These are phyloP conservation scores for Nicotiana paniculata DNA, from an alignment of 257 asterid species.

Conservation along the genomic window DNA sequence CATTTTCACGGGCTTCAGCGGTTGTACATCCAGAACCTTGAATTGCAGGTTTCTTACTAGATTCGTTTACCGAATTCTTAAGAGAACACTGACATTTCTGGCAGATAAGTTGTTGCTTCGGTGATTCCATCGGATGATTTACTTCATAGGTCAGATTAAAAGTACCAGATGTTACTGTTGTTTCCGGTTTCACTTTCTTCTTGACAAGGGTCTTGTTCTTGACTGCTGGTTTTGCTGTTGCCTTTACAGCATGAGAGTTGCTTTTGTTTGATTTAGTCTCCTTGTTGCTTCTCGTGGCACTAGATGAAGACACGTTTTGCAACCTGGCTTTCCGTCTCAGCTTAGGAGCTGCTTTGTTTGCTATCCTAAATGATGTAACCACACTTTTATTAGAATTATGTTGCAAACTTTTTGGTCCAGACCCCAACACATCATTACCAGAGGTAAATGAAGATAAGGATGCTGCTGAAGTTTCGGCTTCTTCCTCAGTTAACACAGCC, in stretches of 20 bases:
- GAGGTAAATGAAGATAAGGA: slow-evolving; percentile 14
- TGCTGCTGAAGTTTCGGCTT: slow-evolving; percentile 19
- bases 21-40: slow-evolving; percentile 15
- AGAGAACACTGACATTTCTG: slow-evolving; percentile 78
- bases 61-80: slow-evolving; percentile 30
- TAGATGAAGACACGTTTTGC: slow-evolving; percentile 45
- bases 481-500: slow-evolving; percentile 19
- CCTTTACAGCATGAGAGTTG: slow-evolving; percentile 47
- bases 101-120: slow-evolving; percentile 44
- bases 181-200: slow-evolving; percentile 51
- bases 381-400: slow-evolving; percentile 24
- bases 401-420: slow-evolving; percentile 23
- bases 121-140: slow-evolving; percentile 16
- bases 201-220: slow-evolving; percentile 46
- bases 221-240: slow-evolving; percentile 48
- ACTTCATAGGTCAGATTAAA: slow-evolving; percentile 22
- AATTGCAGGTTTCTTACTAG: slow-evolving; percentile 19
- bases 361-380: slow-evolving; percentile 30
- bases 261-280: slow-evolving; percentile 40
- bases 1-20: slow-evolving; percentile 14
- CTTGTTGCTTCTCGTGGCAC: slow-evolving; percentile 37
- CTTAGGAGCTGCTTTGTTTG: slow-evolving; percentile 46
- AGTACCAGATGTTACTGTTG: slow-evolving; percentile 15
- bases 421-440: slow-evolving; percentile 19
- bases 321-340: slow-evolving; percentile 45